These are phyloP conservation scores for Xylaria palmicola DNA, from an alignment of 495 filamentous ascomycete species.

Conservation along the genomic window DNA sequence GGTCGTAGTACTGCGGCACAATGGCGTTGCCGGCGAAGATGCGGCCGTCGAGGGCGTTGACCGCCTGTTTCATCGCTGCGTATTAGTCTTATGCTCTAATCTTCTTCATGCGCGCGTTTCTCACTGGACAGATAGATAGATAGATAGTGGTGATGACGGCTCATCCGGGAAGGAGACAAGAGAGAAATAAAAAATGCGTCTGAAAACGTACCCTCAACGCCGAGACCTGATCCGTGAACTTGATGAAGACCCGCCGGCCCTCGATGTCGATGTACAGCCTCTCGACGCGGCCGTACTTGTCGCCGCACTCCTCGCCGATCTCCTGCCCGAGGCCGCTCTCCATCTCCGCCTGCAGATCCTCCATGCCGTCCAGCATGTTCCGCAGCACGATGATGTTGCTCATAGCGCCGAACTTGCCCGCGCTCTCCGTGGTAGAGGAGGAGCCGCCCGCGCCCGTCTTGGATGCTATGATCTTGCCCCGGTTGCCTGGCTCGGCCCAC, in stretches of 20 bases:
- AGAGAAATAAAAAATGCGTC: neutral
- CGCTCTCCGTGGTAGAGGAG: slow-evolving; percentile 17
- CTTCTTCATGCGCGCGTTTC: neutral
- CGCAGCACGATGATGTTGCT: slow-evolving; percentile 74
- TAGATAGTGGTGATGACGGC: neutral
- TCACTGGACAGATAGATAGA: too few relatives aligned
- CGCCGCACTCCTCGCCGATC: slow-evolving; percentile 87
- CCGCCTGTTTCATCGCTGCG: slow-evolving; percentile 56
- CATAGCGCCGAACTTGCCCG: slow-evolving; percentile 68
- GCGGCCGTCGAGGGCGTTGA: slow-evolving; percentile 80
- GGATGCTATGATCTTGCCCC: slow-evolving; percentile 76
- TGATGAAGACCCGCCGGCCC: slow-evolving; percentile 73
- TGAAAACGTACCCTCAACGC: slow-evolving; percentile 65
- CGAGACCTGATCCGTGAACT: slow-evolving; percentile 78
- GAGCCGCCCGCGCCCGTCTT: slow-evolving; percentile 24
- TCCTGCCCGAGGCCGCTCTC: slow-evolving; percentile 81
- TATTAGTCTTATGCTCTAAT: neutral
- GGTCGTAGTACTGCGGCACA: slow-evolving; percentile 72
- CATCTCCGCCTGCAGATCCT: slow-evolving; percentile 61
- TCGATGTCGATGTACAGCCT: slow-evolving; percentile 68
- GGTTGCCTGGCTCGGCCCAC: slow-evolving; percentile 64
- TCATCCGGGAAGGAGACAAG: too few relatives aligned
- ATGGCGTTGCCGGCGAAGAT: slow-evolving; percentile 86
- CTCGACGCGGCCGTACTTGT: slow-evolving; percentile 88
- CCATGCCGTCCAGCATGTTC: slow-evolving; percentile 80